Base-by-base conservation (phyloP, 495 filamentous ascomycete species). In the Physcia stellaris region DNA sequence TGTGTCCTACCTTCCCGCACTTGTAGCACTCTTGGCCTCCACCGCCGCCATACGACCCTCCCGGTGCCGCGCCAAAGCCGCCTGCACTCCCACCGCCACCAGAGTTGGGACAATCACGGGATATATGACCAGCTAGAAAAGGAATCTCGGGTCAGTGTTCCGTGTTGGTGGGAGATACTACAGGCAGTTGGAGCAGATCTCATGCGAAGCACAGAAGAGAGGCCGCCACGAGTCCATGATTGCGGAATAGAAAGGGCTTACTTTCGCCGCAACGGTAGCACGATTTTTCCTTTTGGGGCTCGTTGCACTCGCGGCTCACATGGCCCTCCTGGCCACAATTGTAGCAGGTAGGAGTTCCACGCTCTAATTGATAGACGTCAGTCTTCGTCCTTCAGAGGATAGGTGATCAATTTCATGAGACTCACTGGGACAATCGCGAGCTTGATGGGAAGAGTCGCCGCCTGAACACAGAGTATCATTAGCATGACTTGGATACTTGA, bases 391-490 rank as follows among this genome's bases (percentile, higher is more conserved):
- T n/a, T n/a, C n/a, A n/a, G n/a, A n/a, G n/a, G n/a, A n/a, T n/a
- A n/a, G n/a, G n/a, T n/a, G n/a, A n/a, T n/a, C n/a, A n/a, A n/a
- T n/a, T n/a, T n/a, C n/a, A n/a, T n/a, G n/a, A n/a, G n/a, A n/a
- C n/a, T n/a, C n/a, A n/a, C n/a, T n/a, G n/a, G 88, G 87, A 71
- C 88, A 96, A 51, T 95, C 88, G 53, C 86, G 85, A 49, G 86
- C 83, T 81, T 83, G 80, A 58, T 87, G 82, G 45, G 76, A 70
- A 42, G 70, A 60, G 58, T 83, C 80, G 56, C 82, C 82, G 58
- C 82, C 82, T 87, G 10, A 32, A 27, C 11, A 10, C 6, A 17
- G 18, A 22, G 6, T 20, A 19, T 20, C 19, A 15, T 7, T 37
- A 37, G 9, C 12, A 28, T 28, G 13, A 28, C 7, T 13, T 13